Evolutionary conservation across 2,329 filamentous ascomycete species (phyloP).

Genomic region (Cladosporium cucumerinum): DNA sequence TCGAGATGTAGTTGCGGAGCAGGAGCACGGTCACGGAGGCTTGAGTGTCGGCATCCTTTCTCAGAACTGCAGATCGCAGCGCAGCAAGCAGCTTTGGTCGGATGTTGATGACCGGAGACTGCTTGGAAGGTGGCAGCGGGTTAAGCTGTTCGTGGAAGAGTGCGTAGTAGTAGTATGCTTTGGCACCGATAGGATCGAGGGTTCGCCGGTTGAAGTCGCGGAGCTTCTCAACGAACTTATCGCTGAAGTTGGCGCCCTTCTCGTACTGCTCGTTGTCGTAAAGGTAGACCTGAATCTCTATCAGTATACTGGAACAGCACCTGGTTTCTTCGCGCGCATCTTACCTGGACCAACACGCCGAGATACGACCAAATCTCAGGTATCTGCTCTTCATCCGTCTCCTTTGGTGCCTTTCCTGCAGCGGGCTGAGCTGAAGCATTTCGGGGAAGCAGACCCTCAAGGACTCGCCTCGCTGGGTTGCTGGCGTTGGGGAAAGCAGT

Average conservation of each 20-base stretch:
- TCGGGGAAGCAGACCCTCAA: constrained; percentile 33
- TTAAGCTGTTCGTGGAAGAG: constrained; percentile 90
- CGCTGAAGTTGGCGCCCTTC: constrained; percentile 79
- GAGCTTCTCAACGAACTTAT: constrained; percentile 76
- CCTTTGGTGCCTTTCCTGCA: constrained; percentile 21
- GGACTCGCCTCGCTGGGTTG: constrained; percentile 30
- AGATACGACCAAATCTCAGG: constrained; percentile 39
- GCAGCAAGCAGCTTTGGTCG: constrained; percentile 82
- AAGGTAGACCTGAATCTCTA: constrained; percentile 72
- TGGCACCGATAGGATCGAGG: constrained; percentile 86
- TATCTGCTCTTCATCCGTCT: constrained; percentile 30
- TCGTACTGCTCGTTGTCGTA: constrained; percentile 81
- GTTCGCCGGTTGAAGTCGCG: constrained; percentile 89
- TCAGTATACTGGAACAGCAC: constrained; percentile 13
- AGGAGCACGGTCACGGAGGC: constrained; percentile 92
- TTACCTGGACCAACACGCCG: constrained; percentile 36
- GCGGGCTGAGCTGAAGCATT: constrained; percentile 19
- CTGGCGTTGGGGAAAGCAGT: constrained; percentile 33
- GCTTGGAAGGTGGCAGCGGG: constrained; percentile 82
- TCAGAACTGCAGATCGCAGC: constrained; percentile 88
- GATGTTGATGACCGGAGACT: constrained; percentile 81
- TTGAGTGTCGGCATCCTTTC: constrained; percentile 97
- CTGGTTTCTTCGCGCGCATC: not conserved
- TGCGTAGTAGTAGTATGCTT: constrained; percentile 97
- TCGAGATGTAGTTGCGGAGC: constrained; percentile 91